Evolutionary conservation across 768 basidiomycete species (phyloP).

Genomic region (Gelatoporia subvermispora): DNA sequence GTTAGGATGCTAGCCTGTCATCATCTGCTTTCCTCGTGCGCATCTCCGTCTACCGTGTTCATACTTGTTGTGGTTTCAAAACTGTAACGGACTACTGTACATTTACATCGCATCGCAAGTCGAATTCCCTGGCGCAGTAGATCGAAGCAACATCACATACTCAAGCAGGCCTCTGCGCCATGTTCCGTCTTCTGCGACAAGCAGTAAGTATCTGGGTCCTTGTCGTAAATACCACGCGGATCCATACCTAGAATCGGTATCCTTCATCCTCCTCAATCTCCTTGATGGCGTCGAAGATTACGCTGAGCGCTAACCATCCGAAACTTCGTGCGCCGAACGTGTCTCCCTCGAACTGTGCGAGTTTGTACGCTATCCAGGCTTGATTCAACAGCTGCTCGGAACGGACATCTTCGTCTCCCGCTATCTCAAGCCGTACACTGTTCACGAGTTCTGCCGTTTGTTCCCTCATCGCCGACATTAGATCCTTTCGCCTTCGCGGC

Average conservation of each 20-base stretch:
- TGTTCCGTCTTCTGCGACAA: too few relatives aligned
- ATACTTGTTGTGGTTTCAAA: not conserved
- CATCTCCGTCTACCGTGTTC: conserved; percentile 9
- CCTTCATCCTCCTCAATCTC: conserved; percentile 37
- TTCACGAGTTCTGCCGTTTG: conserved; percentile 49
- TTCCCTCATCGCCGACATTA: conserved; percentile 52
- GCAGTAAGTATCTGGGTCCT: too few relatives aligned
- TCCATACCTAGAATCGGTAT: not conserved
- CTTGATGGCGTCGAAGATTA: conserved; percentile 47
- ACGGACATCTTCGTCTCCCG: conserved; percentile 40
- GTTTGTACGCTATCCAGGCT: conserved; percentile 53
- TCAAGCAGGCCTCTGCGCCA: too few relatives aligned
- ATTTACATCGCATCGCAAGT: not conserved
- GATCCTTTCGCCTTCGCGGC: conserved; percentile 45
- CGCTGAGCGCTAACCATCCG: conserved; percentile 54
- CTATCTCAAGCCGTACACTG: conserved; percentile 43
- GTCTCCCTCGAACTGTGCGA: conserved; percentile 32
- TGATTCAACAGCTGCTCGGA: conserved; percentile 37
- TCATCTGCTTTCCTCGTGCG: not conserved
- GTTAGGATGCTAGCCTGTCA: conserved; percentile 7
- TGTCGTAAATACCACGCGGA: not conserved
- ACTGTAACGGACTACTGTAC: too few relatives aligned
- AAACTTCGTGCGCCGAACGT: conserved; percentile 59
- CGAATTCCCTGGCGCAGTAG: not conserved
- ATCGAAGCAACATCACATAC: not conserved